Evolutionary conservation across 1,139 yeast species (phyloP).

Genomic region (Sugiyamaella castrensis): DNA sequence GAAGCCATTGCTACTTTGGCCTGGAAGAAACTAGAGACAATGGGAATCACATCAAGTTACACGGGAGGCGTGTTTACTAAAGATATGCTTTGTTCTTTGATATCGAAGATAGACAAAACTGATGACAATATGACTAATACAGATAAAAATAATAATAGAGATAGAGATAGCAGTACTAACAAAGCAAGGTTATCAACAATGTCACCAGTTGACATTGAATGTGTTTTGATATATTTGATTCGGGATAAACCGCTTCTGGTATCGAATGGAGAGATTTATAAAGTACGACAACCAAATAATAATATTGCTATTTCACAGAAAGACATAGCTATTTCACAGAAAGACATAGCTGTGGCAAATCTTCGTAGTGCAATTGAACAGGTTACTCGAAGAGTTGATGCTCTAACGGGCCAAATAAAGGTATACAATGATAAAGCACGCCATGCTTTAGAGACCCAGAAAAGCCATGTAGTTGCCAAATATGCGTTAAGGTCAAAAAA

Average conservation of each 20-base stretch:
- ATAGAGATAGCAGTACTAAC: no score
- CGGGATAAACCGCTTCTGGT: conserved; percentile 28
- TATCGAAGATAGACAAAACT: neutral
- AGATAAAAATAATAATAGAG: neutral
- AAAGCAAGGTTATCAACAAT: conserved; percentile 10
- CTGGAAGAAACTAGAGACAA: conserved; percentile 18
- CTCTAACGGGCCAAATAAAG: conserved; percentile 26
- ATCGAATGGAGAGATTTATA: conserved; percentile 24
- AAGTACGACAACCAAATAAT: conserved; percentile 17
- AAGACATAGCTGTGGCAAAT: conserved; percentile 35
- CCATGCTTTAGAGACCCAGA: conserved; percentile 24
- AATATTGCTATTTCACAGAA: conserved; percentile 16
- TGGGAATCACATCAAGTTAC: conserved; percentile 22
- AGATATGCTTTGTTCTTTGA: conserved; percentile 21
- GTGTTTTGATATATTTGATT: conserved; percentile 31
- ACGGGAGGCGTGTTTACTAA: conserved; percentile 29
- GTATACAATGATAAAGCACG: conserved; percentile 28
- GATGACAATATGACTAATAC: no score
- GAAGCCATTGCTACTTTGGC: conserved; percentile 24
- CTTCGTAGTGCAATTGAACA: conserved; percentile 31
- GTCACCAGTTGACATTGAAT: conserved; percentile 28
- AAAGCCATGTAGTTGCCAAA: conserved; percentile 30
- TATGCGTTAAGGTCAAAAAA: conserved; percentile 31
- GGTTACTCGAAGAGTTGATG: conserved; percentile 29
- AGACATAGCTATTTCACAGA: conserved; percentile 28